A percentile compares a stretch with the other conserved stretches of the same genome.
Evolutionary conservation across 306 rosid genomes (phyloP).

Genomic region (Casuarina cunninghamiana): DNA sequence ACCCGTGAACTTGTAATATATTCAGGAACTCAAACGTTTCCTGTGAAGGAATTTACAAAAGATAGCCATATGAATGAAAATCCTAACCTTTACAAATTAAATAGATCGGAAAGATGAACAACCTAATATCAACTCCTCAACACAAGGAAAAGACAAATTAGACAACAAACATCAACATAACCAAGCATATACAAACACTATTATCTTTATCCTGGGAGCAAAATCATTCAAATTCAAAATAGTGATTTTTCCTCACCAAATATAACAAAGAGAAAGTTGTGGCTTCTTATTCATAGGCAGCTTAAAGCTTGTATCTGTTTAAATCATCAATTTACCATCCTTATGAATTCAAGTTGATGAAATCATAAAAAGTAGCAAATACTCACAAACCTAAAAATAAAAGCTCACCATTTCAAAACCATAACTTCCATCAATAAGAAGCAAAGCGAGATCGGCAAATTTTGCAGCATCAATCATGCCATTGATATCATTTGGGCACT

Average conservation of each 20-base stretch:
- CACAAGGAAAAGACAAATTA: neutral
- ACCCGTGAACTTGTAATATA: conserved; percentile 87
- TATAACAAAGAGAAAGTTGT: neutral
- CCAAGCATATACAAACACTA: neutral
- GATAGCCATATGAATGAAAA: neutral
- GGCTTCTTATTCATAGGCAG: neutral
- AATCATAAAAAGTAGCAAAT: neutral
- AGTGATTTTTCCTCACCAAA: neutral
- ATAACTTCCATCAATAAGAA: conserved; percentile 90
- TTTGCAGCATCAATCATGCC: conserved; percentile 97
- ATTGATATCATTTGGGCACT: conserved; percentile 90
- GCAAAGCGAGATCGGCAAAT: conserved; percentile 87
- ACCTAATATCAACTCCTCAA: neutral
- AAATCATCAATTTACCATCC: neutral
- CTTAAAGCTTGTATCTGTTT: neutral
- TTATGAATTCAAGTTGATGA: neutral
- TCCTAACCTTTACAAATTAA: neutral
- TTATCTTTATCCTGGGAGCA: neutral
- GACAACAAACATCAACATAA: neutral
- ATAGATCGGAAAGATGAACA: neutral
- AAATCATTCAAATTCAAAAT: neutral
- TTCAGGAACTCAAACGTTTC: conserved; percentile 98
- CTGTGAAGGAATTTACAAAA: conserved; percentile 36
- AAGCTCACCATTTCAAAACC: conserved; percentile 92
- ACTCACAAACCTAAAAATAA: neutral